Conservation (phyloP, 2,329 filamentous ascomycete species). For the Fusarium azukiicola region DNA sequence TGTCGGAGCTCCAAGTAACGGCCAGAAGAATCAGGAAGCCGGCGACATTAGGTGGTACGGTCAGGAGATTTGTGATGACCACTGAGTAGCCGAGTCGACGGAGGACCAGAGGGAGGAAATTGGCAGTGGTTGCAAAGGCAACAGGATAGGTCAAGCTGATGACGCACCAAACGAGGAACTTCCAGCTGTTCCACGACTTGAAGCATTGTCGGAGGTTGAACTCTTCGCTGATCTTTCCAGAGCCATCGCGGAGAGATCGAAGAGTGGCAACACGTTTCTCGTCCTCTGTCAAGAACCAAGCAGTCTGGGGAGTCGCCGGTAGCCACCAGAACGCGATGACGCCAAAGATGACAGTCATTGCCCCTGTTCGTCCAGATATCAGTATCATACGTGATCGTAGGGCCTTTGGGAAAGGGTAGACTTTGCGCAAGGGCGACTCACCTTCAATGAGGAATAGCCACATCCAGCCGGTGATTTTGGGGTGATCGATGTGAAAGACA, state of each 20-base stretch:
- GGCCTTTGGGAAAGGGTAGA: not conserved
- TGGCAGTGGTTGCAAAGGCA: conserved; percentile 61
- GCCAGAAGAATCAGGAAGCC: conserved; percentile 69
- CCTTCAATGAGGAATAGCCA: conserved; percentile 62
- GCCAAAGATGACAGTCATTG: conserved; percentile 53
- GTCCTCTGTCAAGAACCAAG: conserved; percentile 64
- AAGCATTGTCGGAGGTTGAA: conserved; percentile 67
- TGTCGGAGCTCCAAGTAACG: conserved; percentile 68
- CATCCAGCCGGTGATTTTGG: conserved; percentile 12
- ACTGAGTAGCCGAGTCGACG: conserved; percentile 66
- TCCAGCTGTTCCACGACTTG: conserved; percentile 60
- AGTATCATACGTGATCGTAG: conserved; percentile 31
- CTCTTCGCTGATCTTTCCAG: conserved; percentile 58
- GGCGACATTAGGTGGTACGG: conserved; percentile 70
- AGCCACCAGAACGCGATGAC: conserved; percentile 49
- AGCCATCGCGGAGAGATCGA: conserved; percentile 67
- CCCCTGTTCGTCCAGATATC: conserved; percentile 65
- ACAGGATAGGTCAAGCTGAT: conserved; percentile 72
- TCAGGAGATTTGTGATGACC: conserved; percentile 71
- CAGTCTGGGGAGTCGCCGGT: conserved; percentile 64
- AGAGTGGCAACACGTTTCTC: conserved; percentile 64
- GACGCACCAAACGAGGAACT: conserved; percentile 68
- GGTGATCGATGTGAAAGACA: conserved; percentile 69
- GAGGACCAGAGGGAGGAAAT: conserved; percentile 72
- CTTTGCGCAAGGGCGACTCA: conserved; percentile 53